Percentiles rank a stretch among this genome's conserved stretches.
Evolutionary conservation across 352 stramenopile species (phyloP).

Genomic region (Pythium rishiriense): DNA sequence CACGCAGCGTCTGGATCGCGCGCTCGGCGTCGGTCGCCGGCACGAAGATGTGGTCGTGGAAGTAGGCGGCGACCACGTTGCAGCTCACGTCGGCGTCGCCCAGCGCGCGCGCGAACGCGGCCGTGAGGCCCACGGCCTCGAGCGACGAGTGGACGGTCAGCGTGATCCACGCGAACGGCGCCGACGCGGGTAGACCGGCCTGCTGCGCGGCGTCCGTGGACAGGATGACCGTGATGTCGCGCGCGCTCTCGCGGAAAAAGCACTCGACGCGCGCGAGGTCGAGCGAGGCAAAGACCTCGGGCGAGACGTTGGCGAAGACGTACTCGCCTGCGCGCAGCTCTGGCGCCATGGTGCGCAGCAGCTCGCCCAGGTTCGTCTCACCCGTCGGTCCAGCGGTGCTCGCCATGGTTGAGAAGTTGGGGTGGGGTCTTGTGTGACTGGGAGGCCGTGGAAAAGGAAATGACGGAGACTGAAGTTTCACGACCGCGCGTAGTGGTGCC

Average conservation of each 20-base stretch:
- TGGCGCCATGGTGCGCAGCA: slow-evolving; percentile 21
- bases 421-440: no score
- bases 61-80: slow-evolving; percentile 22
- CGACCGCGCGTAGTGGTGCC: no score
- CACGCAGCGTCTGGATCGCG: slow-evolving; percentile 14
- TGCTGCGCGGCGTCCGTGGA: background rate
- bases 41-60: slow-evolving; percentile 28
- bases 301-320: slow-evolving; percentile 19
- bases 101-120: slow-evolving; percentile 17
- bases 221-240: slow-evolving; percentile 22
- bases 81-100: slow-evolving; percentile 20
- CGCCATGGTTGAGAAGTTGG: no score
- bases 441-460: background rate
- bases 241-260: slow-evolving; percentile 22
- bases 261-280: slow-evolving; percentile 12
- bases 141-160: slow-evolving; percentile 26
- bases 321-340: slow-evolving; percentile 16
- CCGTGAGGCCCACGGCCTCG: slow-evolving; percentile 22
- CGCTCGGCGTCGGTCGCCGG: slow-evolving; percentile 7
- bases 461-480: background rate
- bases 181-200: slow-evolving; percentile 1
- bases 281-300: slow-evolving; percentile 12
- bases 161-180: slow-evolving; percentile 23
- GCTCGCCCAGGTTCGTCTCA: slow-evolving; percentile 16
- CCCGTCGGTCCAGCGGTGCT: background rate